Percentiles rank a stretch among this genome's conserved stretches.
These are phyloP conservation scores for Mortierella sp. DNA, from an alignment of 371 early-diverging fungal species.

Conservation along the genomic window DNA sequence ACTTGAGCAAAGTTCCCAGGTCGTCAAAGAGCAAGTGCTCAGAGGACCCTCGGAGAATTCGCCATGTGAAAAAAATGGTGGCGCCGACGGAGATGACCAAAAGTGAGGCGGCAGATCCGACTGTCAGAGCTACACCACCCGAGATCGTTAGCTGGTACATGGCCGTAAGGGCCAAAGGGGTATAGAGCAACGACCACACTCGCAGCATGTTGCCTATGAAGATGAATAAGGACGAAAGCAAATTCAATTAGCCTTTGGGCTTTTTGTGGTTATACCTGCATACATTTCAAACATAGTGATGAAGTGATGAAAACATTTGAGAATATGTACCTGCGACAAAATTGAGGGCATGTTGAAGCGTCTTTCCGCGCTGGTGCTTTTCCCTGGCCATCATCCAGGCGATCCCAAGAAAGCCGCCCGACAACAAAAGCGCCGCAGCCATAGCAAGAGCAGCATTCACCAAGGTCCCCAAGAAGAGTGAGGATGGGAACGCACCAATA, in stretches of 20 bases:
- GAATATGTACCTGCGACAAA: constrained; percentile 37
- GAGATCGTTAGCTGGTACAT: constrained; percentile 55
- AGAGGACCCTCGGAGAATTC: constrained; percentile 41
- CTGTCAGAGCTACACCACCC: constrained; percentile 22
- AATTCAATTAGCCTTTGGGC: too few relatives aligned
- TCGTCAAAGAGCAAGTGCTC: constrained; percentile 59
- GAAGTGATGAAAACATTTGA: neutral
- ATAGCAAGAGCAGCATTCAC: constrained; percentile 35
- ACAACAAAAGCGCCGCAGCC: constrained; percentile 41
- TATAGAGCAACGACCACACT: constrained; percentile 41
- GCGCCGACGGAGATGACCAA: constrained; percentile 35
- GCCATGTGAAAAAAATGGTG: constrained; percentile 49
- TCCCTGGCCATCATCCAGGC: constrained; percentile 54
- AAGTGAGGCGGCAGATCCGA: constrained; percentile 23
- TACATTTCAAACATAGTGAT: neutral
- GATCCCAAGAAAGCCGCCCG: constrained; percentile 41
- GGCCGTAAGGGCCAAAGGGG: constrained; percentile 43
- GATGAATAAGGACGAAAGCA: neutral
- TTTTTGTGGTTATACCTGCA: too few relatives aligned
- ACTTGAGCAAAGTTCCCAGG: constrained; percentile 61
- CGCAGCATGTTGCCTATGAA: constrained; percentile 40
- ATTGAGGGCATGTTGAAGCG: constrained; percentile 46
- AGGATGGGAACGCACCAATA: constrained; percentile 59
- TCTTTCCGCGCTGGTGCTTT: constrained; percentile 48
- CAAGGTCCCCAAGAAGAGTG: constrained; percentile 57